Evolutionary conservation across 2,329 filamentous ascomycete genomes (phyloP).

Genomic region (Ploettnerulaceae sp.): DNA sequence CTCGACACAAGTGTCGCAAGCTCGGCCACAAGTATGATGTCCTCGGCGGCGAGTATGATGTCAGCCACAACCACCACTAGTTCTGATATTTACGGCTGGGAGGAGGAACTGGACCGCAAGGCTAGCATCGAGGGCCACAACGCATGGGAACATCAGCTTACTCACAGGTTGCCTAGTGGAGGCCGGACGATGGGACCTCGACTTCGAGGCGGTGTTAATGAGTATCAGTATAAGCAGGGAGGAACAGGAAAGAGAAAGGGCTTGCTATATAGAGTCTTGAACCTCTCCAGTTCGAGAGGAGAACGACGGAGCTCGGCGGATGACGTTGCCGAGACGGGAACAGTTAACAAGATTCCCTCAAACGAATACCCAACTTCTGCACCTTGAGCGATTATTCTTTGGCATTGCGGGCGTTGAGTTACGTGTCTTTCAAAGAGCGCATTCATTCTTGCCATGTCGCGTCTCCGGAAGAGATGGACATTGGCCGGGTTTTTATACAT

Average conservation of each 20-base stretch:
- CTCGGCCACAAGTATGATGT: constrained; percentile 34
- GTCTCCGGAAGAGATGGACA: neutral
- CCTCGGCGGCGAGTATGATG: constrained; percentile 32
- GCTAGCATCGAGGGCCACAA: constrained; percentile 22
- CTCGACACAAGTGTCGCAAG: constrained; percentile 30
- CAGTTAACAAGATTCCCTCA: constrained; percentile 1
- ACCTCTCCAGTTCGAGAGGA: constrained; percentile 19
- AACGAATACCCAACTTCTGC: constrained; percentile 14
- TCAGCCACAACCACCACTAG: constrained; percentile 32
- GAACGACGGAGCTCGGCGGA: constrained; percentile 13
- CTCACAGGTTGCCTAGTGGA: constrained; percentile 21
- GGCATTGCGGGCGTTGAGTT: constrained; percentile 14
- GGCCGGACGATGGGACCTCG: constrained; percentile 22
- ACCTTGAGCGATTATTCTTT: constrained; percentile 15
- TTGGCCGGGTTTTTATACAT: neutral
- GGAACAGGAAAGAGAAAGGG: constrained; percentile 27
- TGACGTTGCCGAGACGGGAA: constrained; percentile 8
- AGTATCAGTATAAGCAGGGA: constrained; percentile 15
- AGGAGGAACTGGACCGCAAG: constrained; percentile 42
- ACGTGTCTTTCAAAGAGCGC: neutral
- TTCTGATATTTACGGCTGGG: constrained; percentile 50
- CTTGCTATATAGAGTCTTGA: constrained; percentile 30
- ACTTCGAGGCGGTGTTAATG: constrained; percentile 3
- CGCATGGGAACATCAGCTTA: constrained; percentile 21
- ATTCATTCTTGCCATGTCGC: neutral